Evolutionary conservation across 208 protist genomes (phyloP).

Genomic region (Leishmania mexicana): DNA sequence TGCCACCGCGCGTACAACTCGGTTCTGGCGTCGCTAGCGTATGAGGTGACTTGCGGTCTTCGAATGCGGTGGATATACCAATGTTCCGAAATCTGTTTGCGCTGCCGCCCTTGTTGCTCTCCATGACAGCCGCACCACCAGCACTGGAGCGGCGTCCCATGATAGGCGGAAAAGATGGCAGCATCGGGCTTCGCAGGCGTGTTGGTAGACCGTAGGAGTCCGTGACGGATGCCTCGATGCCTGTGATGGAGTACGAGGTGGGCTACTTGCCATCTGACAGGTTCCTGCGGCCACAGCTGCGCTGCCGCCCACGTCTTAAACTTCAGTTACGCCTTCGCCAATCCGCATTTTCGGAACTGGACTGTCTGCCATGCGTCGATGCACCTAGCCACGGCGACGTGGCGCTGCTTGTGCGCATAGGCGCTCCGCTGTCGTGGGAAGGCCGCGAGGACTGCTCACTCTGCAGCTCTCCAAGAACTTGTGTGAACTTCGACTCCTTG

Average conservation of each 20-base stretch:
- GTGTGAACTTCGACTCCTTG: neutral
- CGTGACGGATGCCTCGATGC: neutral
- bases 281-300: neutral
- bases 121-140: neutral
- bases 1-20: neutral
- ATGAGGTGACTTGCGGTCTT: neutral
- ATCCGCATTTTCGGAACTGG: neutral
- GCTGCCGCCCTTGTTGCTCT: neutral
- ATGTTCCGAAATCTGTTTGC: neutral
- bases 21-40: neutral
- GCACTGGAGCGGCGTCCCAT: neutral
- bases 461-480: neutral
- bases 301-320: neutral
- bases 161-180: slow-evolving; percentile 10
- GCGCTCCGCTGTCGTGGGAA: neutral
- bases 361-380: neutral
- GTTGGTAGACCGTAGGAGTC: neutral
- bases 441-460: neutral
- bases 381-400: neutral
- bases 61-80: neutral
- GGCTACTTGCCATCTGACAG: neutral
- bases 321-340: neutral
- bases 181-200: neutral
- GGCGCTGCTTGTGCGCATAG: neutral
- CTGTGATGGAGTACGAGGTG: neutral